Evolutionary conservation across 495 filamentous ascomycete genomes (phyloP).

Genomic region (Trichoderma gamsii): DNA sequence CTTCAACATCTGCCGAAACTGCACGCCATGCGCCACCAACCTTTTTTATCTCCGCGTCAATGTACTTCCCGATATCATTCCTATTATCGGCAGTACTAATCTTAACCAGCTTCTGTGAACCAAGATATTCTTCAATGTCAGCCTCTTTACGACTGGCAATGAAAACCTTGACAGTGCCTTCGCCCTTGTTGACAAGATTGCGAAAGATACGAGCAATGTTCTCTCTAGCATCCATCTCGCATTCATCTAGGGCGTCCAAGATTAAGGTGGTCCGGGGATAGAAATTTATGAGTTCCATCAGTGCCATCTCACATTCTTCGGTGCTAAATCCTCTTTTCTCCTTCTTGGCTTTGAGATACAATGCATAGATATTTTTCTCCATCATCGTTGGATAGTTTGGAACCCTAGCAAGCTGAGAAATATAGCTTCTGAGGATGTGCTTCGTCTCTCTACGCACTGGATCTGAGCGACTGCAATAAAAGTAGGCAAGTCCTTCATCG

Average conservation of each 20-base stretch:
- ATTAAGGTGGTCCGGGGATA: background rate
- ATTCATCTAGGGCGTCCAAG: background rate
- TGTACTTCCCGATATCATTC: background rate
- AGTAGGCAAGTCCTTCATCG: background rate
- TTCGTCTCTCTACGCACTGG: conserved; percentile 1
- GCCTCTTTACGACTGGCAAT: background rate
- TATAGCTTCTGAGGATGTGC: background rate
- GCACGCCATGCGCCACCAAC: background rate
- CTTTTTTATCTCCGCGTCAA: background rate
- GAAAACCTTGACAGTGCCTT: conserved; percentile 6
- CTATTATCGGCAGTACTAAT: background rate
- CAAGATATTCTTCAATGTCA: conserved; percentile 1
- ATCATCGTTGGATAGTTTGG: background rate
- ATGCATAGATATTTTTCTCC: background rate
- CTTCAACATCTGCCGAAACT: background rate
- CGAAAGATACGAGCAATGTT: background rate
- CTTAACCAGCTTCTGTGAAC: background rate
- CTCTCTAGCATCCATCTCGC: background rate
- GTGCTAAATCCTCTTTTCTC: background rate
- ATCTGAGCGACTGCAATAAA: conserved; percentile 3
- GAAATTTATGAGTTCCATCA: background rate
- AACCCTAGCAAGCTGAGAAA: background rate
- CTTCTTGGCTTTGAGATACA: background rate
- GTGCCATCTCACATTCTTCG: background rate
- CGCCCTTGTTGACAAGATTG: background rate